phyloP scores from a whole-genome alignment of 1,284 basidiomycete species.

The Lentinus polychrous region DNA sequence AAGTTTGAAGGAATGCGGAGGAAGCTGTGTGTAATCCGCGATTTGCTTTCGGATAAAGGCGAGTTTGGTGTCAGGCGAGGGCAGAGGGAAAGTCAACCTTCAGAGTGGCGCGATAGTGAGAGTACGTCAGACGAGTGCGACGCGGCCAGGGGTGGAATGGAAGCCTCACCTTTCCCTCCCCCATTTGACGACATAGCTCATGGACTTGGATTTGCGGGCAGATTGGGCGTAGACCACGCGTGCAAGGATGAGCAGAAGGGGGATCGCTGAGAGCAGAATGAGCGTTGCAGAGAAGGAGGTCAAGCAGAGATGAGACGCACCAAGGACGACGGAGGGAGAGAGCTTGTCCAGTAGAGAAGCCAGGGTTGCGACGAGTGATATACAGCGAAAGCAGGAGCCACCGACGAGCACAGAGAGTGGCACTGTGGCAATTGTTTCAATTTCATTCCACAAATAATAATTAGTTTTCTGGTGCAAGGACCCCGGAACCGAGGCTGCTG shows the following conservation, averaged over 20 bases:
- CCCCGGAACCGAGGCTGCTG: conserved; percentile 3
- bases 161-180: conserved; percentile 42
- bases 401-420: too few relatives aligned
- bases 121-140: conserved; percentile 8
- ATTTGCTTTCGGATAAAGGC: conserved; percentile 46
- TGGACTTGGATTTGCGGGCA: conserved; percentile 22
- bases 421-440: too few relatives aligned
- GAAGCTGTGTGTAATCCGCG: conserved; percentile 60
- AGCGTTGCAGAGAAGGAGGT: conserved; percentile 9
- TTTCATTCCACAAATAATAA: too few relatives aligned
- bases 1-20: conserved; percentile 62
- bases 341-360: not conserved
- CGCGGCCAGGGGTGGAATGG: conserved; percentile 9
- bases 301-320: conserved; percentile 12
- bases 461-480: too few relatives aligned
- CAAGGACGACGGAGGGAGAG: conserved; percentile 21
- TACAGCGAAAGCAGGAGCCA: not conserved
- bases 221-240: conserved; percentile 24
- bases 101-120: conserved; percentile 7
- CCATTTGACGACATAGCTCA: conserved; percentile 60
- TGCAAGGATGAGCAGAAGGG: conserved; percentile 27
- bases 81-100: conserved; percentile 52
- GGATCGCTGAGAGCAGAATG: conserved; percentile 14
- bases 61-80: conserved; percentile 48
- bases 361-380: not conserved